Conservation (phyloP, 2,329 filamentous ascomycete species). For the Emericellopsis cladophorae region DNA sequence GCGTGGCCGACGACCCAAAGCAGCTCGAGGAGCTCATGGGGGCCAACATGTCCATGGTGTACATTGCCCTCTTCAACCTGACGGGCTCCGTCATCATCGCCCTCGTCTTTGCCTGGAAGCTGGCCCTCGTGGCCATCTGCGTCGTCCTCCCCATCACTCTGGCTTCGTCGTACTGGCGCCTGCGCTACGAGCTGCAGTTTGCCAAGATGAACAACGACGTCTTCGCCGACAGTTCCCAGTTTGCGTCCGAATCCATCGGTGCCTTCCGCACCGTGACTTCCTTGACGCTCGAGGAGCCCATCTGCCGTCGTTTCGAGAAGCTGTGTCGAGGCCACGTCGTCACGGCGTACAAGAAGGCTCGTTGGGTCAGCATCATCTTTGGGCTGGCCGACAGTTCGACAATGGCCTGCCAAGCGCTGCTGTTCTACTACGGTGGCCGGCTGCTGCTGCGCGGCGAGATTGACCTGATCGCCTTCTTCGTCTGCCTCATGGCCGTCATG, state of each 20-base stretch:
- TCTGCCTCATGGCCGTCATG: slow-evolving; percentile 53
- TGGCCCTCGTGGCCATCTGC: slow-evolving; percentile 54
- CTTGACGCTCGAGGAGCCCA: slow-evolving; percentile 56
- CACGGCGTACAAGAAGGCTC: slow-evolving; percentile 47
- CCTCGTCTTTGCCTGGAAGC: slow-evolving; percentile 66
- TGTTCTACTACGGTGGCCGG: slow-evolving; percentile 54
- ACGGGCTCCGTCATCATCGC: slow-evolving; percentile 52
- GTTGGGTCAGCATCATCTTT: slow-evolving; percentile 51
- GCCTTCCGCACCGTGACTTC: slow-evolving; percentile 62
- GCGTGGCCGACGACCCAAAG: slow-evolving; percentile 42
- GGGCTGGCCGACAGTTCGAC: slow-evolving; percentile 57
- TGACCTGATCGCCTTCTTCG: slow-evolving; percentile 31
- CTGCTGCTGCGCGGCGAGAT: slow-evolving; percentile 42
- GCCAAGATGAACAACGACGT: slow-evolving; percentile 56
- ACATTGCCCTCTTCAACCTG: slow-evolving; percentile 52
- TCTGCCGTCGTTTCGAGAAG: slow-evolving; percentile 45
- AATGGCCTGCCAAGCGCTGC: slow-evolving; percentile 48
- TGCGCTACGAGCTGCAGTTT: slow-evolving; percentile 51
- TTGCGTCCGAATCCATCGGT: slow-evolving; percentile 61
- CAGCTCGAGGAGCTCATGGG: slow-evolving; percentile 51
- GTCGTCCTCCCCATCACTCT: slow-evolving; percentile 42
- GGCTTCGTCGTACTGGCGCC: slow-evolving; percentile 33
- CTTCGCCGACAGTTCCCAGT: slow-evolving; percentile 60
- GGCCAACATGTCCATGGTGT: slow-evolving; percentile 49
- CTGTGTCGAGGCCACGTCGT: slow-evolving; percentile 47